Evolutionary conservation across 1,284 basidiomycete species (phyloP), one percentile per base, ranked within the genome.

Genomic region (Rhodofomes roseus): DNA sequence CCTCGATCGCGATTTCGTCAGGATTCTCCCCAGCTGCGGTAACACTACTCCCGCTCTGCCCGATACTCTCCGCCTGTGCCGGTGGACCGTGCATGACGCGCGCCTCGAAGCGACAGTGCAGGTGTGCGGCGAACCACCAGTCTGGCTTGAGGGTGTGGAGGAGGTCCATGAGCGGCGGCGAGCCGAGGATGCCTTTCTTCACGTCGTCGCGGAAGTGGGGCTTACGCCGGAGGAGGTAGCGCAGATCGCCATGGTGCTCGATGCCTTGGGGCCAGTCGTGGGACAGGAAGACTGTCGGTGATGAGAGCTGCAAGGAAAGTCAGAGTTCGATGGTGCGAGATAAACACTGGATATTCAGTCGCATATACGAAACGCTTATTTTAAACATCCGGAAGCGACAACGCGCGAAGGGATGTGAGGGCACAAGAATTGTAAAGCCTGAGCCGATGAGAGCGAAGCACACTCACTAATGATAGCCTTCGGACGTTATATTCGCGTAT

Each of bases 111-210:
- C 90, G 89, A 62, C 92, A 90, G 71, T 99, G 97, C 54, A 99
- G 69, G 76, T 99, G 97, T 0, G 96, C 97, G 1, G 93, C 78
- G 72, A 98, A 98, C 97, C 97, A 99, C 83, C 92, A 92, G n/a
- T 80, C 70, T 0, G 97, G 96, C 69, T 86, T 83, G 36, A 99
- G 78, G 12, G 79, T 86, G 34, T 78, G 77, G 23, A 99, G 75
- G 0, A 99, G 78, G 16, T 85, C 84, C 79, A 92, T 87, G 31
- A 98, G 77, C 0, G 96, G 96, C 9, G 95, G 95, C 0, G 93
- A 96, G 2, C 97, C 96, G 3, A 99, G 82, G 2, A 79, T 81
- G 25, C 91, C 88, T 8, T 79, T 79, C 31, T 83, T 73, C 61
- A 91, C 82, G 74, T 99, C 96, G 27, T 82, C 77, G 27, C 81